Conservation (phyloP, 306 rosid genomes). For the Ziziphus jujuba region DNA sequence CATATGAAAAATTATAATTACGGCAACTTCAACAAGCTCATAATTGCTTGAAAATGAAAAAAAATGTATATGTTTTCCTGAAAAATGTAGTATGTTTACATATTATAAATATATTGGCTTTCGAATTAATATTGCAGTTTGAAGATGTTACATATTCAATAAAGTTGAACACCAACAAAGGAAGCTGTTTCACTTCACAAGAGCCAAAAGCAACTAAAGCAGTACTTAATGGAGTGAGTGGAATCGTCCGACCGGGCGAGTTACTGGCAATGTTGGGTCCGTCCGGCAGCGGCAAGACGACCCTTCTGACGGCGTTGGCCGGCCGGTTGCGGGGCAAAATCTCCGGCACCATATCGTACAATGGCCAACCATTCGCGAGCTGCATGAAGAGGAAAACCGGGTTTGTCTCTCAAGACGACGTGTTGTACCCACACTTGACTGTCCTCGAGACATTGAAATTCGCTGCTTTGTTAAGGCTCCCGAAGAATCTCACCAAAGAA, state of each 20-base stretch:
- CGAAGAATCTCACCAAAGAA: constrained; percentile 44
- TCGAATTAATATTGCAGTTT: constrained; percentile 43
- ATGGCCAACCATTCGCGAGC: constrained; percentile 49
- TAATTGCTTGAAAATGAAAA: too few relatives aligned
- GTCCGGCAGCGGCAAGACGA: constrained; percentile 91
- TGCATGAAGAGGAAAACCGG: constrained; percentile 62
- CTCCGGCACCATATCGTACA: constrained; percentile 70
- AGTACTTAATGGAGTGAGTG: constrained; percentile 57
- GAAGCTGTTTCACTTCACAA: constrained; percentile 28
- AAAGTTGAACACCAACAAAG: constrained; percentile 28
- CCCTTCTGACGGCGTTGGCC: constrained; percentile 65
- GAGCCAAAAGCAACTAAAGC: constrained; percentile 43
- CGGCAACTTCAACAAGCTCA: too few relatives aligned
- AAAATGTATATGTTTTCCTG: background rate
- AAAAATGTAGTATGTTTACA: background rate
- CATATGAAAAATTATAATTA: too few relatives aligned
- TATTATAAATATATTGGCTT: background rate
- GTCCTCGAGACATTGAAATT: constrained; percentile 70
- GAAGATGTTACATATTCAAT: constrained; percentile 66
- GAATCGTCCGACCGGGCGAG: constrained; percentile 72
- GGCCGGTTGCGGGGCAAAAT: constrained; percentile 62
- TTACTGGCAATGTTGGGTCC: constrained; percentile 87
- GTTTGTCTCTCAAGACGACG: constrained; percentile 78
- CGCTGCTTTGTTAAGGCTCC: constrained; percentile 64
- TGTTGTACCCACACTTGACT: constrained; percentile 76